Evolutionary conservation across 2,329 filamentous ascomycete genomes (phyloP), one percentile per base, ranked within the genome.

Genomic region (Aphanocladium album): DNA sequence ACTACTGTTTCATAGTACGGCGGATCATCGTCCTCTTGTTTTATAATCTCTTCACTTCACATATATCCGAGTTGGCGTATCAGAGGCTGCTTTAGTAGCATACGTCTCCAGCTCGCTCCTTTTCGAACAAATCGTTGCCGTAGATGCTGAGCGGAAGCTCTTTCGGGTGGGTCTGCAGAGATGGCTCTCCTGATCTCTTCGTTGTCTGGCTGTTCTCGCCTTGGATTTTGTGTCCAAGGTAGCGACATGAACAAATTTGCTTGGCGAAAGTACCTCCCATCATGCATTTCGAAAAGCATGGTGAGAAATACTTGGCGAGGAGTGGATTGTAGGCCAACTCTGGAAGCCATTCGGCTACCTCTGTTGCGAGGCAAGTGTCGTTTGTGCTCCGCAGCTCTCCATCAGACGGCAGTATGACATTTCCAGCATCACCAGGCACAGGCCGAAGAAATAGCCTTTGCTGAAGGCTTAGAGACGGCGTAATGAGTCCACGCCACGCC

Each of bases 101-200:
- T 68, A 12, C 66, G 61, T 7, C 66, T 64, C 66, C 66, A 68
- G 47, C 62, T 65, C 11, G 66, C 66, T 1, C 62, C 62, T 2
- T 56, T 25, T 2, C 65, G 57, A 19, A 63, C 57, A 46, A 66
- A 67, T 0, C 51, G 60, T 17, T 54, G 2, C 35, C 51, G 5
- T 3, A 41, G 43, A 7, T 19, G 19, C 51, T 54, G 35, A 4
- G 43, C 37, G 9, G 63, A 52, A 11, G 50, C 37, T 8, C 43
- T 45, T 17, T 49, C 37, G 17, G 51, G 51, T 19, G 19, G 45
- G 8, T 33, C 25, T 27, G 30, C 17, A 6, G 19, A 37, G 12
- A 62, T 27, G 46, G 19, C 14, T 27, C 45, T 17, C 53, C 35
- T 60, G 35, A 46, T 33, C 54, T 56, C 53, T 12, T 19, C 21